phyloP scores from a whole-genome alignment of 768 basidiomycete species.

The Suillus cothurnatus region DNA sequence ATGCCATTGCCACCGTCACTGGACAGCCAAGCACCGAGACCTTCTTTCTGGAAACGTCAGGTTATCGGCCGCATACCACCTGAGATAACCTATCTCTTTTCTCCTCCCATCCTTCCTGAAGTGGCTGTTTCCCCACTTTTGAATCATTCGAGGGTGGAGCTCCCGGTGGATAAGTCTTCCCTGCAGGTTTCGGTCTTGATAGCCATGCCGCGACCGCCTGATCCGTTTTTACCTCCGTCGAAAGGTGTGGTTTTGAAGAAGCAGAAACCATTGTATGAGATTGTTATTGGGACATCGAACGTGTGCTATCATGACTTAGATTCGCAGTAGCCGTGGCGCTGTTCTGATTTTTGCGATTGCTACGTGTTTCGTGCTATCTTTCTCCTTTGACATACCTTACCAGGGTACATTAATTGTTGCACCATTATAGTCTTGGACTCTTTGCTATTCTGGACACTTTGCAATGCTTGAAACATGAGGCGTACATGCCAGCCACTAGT shows the following conservation, averaged over 20 bases:
- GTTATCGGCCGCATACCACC: slow-evolving; percentile 21
- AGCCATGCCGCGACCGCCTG: slow-evolving; percentile 27
- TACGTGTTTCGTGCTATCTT: slow-evolving; percentile 17
- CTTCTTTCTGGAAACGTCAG: slow-evolving; percentile 25
- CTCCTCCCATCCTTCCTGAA: slow-evolving; percentile 6
- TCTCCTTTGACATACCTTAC: slow-evolving; percentile 6
- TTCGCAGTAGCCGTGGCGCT: slow-evolving; percentile 14
- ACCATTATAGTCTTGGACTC: slow-evolving; percentile 9
- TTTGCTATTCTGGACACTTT: neutral
- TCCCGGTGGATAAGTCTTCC: slow-evolving; percentile 20
- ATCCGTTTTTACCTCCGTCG: neutral
- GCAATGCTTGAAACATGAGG: neutral
- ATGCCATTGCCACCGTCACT: neutral
- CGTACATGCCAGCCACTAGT: neutral
- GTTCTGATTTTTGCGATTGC: slow-evolving; percentile 6
- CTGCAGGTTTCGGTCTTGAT: slow-evolving; percentile 31
- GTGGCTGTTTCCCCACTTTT: neutral
- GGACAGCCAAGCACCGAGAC: slow-evolving; percentile 11
- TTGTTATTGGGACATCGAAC: slow-evolving; percentile 30
- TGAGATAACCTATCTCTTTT: slow-evolving; percentile 32
- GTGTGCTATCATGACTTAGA: slow-evolving; percentile 18
- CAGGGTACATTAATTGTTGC: slow-evolving; percentile 12
- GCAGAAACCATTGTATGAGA: slow-evolving; percentile 17
- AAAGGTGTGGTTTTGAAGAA: slow-evolving; percentile 3
- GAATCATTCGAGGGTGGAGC: slow-evolving; percentile 3